A percentile compares a stretch with the other conserved stretches of the same genome.
Conservation (phyloP, 352 stramenopile species). For the Phytopythium oedochilum region DNA sequence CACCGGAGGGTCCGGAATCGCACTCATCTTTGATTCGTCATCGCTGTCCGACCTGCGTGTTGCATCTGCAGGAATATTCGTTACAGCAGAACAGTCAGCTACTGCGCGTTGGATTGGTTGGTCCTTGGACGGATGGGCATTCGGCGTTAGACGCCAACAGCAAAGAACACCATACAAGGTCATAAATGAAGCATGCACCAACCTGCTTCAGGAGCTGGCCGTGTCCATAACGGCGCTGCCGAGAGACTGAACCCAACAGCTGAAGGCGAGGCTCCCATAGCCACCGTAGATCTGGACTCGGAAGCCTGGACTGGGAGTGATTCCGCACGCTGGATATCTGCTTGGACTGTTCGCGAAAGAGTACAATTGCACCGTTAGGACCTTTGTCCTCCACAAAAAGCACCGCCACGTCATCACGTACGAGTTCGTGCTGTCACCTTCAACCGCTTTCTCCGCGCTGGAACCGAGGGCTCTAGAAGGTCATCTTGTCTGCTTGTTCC, state of each 20-base stretch:
- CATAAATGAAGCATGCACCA: not conserved
- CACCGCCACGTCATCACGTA: not conserved
- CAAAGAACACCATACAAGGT: not conserved
- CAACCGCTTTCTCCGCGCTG: not conserved
- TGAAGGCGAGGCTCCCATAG: not conserved
- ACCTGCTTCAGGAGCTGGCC: not conserved
- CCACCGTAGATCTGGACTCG: not conserved
- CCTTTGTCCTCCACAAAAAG: not conserved
- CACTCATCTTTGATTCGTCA: slow-evolving; percentile 8
- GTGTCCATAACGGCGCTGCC: not conserved
- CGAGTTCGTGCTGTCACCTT: not conserved
- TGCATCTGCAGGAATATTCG: slow-evolving; percentile 5
- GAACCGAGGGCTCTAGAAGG: not conserved
- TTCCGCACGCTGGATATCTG: not conserved
- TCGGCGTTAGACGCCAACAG: too few species aligned
- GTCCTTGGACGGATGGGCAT: too few species aligned
- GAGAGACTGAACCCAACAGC: not conserved
- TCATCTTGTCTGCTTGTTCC: not conserved
- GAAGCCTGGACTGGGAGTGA: not conserved
- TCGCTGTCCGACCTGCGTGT: slow-evolving; percentile 8
- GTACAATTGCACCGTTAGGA: not conserved
- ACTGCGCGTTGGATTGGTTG: not conserved
- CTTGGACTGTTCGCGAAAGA: not conserved
- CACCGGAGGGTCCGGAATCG: not conserved
- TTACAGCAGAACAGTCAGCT: not conserved